Base-by-base conservation (phyloP, 2,329 filamentous ascomycete species). In the Aspergillus costaricaensis region DNA sequence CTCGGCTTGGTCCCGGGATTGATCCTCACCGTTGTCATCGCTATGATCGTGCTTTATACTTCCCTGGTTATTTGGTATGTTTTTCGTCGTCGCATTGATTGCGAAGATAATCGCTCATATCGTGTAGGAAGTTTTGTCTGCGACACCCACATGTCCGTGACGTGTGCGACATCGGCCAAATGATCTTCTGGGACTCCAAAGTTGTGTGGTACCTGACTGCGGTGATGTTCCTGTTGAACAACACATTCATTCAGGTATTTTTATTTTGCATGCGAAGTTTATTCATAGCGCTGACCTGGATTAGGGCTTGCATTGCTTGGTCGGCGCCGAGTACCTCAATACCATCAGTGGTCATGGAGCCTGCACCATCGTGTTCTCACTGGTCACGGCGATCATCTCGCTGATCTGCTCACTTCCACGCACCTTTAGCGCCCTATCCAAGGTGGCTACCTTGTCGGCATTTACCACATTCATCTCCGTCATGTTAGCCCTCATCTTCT, bases 141-240 rank as follows among this genome's bases (percentile, higher is more conserved):
- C 87, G 92, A 51, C 92, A 97, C 72, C 93, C 93, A 0, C 91
- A 97, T 74, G 88, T 96, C 61, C 88, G 92, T 68, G 93, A 97
- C 79, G 91, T 96, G 14, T 96, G 92, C 73, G 93, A 97, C 73
- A 91, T 97, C 72, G 93, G 92, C n/a, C 91, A 96, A 76, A 93
- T 93, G 84, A 85, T 97, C 21, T 96, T 96, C 78, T 96, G 90
- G 88, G 88, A 89, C 65, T 88, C 91, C 75, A 86, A 85, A 61
- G 91, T 89, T 85, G 86, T 83, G 2, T 88, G 86, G 80, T 87
- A 81, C 69, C 78, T 83, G 58, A 88, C 86, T 1, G 92, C 91
- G 1, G 79, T 91, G 74, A 96, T 96, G 90, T 97, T 97, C 76
- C 79, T 96, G 49, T 77, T 96, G 64, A 97, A 97, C 83, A 97